phyloP scores from a whole-genome alignment of 2,329 filamentous ascomycete species.

The Zarea fungicola region DNA sequence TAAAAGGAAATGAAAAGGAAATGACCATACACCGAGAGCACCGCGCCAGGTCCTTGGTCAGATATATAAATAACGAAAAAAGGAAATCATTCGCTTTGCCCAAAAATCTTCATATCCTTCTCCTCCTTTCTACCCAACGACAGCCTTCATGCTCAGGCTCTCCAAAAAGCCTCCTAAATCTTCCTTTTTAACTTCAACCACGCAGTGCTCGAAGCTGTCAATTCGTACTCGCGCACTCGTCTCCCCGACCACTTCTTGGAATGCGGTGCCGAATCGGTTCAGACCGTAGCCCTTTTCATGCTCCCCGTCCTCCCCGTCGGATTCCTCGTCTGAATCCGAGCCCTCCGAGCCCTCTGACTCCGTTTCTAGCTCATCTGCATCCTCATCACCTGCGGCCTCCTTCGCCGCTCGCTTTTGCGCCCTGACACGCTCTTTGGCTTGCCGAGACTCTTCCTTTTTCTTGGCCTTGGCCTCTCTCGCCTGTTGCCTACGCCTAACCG shows the following conservation, averaged over 20 bases:
- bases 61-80: neutral
- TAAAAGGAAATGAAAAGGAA: neutral
- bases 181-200: conserved; percentile 96
- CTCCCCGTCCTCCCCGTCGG: conserved; percentile 48
- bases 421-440: conserved; percentile 52
- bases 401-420: conserved; percentile 58
- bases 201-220: conserved; percentile 95
- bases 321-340: conserved; percentile 43
- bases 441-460: conserved; percentile 53
- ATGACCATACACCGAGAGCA: neutral
- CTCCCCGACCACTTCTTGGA: conserved; percentile 89
- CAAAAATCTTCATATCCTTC: neutral
- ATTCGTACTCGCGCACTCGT: conserved; percentile 86
- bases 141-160: conserved; percentile 83
- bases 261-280: conserved; percentile 91
- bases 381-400: conserved; percentile 40
- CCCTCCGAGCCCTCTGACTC: conserved; percentile 38
- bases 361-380: conserved; percentile 43
- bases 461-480: conserved; percentile 60
- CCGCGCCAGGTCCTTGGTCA: neutral
- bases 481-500: conserved; percentile 56
- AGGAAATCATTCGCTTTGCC: conserved; percentile 10
- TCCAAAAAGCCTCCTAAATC: conserved; percentile 88
- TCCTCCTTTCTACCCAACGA: conserved; percentile 55
- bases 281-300: conserved; percentile 64